Base-by-base conservation (phyloP, 345 rosid species). In the Pseudoturritis turrita region DNA sequence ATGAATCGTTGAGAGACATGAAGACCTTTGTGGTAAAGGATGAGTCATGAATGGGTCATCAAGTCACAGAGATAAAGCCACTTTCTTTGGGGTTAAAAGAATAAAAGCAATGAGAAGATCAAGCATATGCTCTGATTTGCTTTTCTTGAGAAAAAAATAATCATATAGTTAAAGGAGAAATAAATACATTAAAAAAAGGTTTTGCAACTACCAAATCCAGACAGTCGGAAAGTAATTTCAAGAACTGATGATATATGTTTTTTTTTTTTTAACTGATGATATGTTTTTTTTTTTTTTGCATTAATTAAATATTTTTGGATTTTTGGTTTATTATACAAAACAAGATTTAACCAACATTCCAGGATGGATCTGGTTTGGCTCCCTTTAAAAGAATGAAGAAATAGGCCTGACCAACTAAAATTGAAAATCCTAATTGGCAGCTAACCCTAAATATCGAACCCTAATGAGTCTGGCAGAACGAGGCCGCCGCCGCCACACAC, bases 21-120 rank as follows among this genome's bases (percentile, higher is more conserved):
- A 41, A n/a, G 23, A 56, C 31, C 54, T 43, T 62, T 68, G 44
- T 43, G 19, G 47, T 33, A 52, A 56, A 53, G 63, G 14, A 41
- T 53, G 70, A 77, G 68, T 77, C 77, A 66, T 72, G 58, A 0
- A 54, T 72, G 45, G 77, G 69, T 60, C 77, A 72, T 66, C 74
- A 76, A 77, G 11, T 8, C 22, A 31, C 28, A 61, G 3, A 60
- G 58, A 66, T 68, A 77, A 77, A 73, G 73, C 68, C 37, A 62
- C 79, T 76, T 75, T 69, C 22, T 52, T 11, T 19, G 28, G 37
- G 18, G 41, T 26, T 40, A 73, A 73, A 65, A 14, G 64, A 52
- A 56, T 40, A 73, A 73, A 65, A 14, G 64, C 59, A 56, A 73
- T 25, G 0, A 45, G 57, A 35, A 50, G 65, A 46, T 65, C 50